A percentile compares a stretch with the other conserved stretches of the same genome.
Evolutionary conservation across 805 yeast species (phyloP).

Genomic region (Brettanomyces custersianus): DNA sequence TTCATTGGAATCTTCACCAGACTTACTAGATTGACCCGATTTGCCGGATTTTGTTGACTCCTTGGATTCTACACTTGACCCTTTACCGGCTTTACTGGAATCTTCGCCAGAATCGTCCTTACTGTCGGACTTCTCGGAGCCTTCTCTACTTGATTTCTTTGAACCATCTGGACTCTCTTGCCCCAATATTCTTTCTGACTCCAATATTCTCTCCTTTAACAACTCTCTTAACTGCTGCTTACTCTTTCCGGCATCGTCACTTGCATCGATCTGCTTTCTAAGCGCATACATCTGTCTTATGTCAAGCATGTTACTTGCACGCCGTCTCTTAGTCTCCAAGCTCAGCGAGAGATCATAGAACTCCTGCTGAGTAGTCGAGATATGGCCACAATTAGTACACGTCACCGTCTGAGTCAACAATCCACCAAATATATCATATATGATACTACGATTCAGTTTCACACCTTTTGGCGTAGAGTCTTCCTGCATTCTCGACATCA

Average conservation of each 20-base stretch:
- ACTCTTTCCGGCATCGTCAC: slow-evolving; percentile 16
- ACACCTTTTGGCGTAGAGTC: slow-evolving; percentile 88
- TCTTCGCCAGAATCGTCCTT: not conserved
- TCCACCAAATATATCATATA: slow-evolving; percentile 95
- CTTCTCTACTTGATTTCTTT: not conserved
- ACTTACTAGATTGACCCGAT: too few species aligned
- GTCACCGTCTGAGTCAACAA: slow-evolving; percentile 74
- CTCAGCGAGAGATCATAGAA: slow-evolving; percentile 88
- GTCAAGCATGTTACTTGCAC: slow-evolving; percentile 23
- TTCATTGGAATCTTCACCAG: not conserved
- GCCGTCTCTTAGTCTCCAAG: slow-evolving; percentile 44
- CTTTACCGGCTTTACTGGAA: too few species aligned
- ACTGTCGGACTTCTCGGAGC: not conserved
- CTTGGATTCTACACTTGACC: too few species aligned
- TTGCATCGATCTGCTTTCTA: slow-evolving; percentile 20
- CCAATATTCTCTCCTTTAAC: slow-evolving; percentile 21
- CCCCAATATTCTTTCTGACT: slow-evolving; percentile 13
- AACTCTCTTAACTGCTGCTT: slow-evolving; percentile 20
- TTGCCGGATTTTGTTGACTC: too few species aligned
- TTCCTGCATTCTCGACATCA: slow-evolving; percentile 81
- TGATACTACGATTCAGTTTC: slow-evolving; percentile 69
- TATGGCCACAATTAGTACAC: slow-evolving; percentile 73
- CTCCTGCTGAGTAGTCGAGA: slow-evolving; percentile 84
- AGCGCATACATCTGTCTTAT: slow-evolving; percentile 19
- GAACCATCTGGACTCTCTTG: not conserved